Evolutionary conservation across 1,284 basidiomycete species (phyloP), one percentile per base, ranked within the genome.

Genomic region (Sparassis latifolia): DNA sequence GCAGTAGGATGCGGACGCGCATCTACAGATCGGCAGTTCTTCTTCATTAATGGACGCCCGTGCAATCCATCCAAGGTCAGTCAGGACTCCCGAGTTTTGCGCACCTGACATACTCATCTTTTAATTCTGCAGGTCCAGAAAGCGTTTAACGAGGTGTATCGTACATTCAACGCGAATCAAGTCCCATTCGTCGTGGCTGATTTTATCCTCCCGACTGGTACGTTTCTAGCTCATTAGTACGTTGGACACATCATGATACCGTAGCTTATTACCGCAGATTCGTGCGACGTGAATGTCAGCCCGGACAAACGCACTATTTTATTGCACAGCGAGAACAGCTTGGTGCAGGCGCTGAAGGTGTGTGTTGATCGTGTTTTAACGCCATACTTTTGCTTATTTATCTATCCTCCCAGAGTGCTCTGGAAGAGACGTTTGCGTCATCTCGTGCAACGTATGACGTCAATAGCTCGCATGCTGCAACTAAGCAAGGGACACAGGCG

Each of bases 261-360:
- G 33, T 30, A 10, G 7, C 31, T 44, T 27, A 33, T 28, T 3
- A 20, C 4, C 33, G 3, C 50, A 92, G 92, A 89, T 54, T 77
- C 84, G 1, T 93, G 89, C 61, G 97, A 99, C 63, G 85, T 99
- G 64, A 99, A 99, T 60, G 90, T 99, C 54, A 93, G 86, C 58
- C 96, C 97, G 0, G 97, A 99, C 70, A 99, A 99, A 66, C 80
- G 97, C 4, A 97, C 92, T 0, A 89, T 99, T 37, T 86, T 97
- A 49, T 66, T 99, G 7, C 94, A 98, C 62, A 86, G 86, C 64
- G 97, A 99, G 66, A 76, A 76, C 3, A 88, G 88, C 52, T 69
- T 99, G 4, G 76, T 98, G 1, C 74, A 84, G 28, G 80, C 84
- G 0, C 73, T 98, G 37, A 92, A 88, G 72, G 92, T 92, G 52